A percentile compares a stretch with the other conserved stretches of the same genome.
phyloP scores from a whole-genome alignment of 2,329 filamentous ascomycete genomes.

The Epichloe sibirici region DNA sequence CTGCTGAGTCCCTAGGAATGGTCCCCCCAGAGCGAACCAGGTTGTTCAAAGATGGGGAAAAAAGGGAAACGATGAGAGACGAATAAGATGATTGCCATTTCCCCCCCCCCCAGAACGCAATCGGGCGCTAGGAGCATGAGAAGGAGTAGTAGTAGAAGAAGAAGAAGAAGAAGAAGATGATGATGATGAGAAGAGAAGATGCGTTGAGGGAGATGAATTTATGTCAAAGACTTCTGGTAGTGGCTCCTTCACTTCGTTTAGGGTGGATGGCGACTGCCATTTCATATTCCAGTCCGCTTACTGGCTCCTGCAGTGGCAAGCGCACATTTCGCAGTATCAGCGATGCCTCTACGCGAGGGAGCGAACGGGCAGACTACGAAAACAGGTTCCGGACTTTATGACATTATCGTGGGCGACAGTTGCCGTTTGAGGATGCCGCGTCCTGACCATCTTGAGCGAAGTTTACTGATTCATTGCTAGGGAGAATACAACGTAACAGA shows the following conservation, averaged over 20 bases:
- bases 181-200: background rate
- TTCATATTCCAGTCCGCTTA: no score
- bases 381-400: no score
- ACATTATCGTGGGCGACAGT: no score
- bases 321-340: background rate
- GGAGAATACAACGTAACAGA: no score
- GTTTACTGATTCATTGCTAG: no score
- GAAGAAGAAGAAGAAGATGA: no score
- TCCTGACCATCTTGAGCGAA: no score
- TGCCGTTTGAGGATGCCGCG: no score
- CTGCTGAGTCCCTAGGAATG: constrained; percentile 1
- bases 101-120: background rate
- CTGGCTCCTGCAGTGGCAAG: background rate
- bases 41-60: background rate
- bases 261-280: background rate
- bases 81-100: background rate
- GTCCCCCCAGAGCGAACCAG: background rate
- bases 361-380: background rate
- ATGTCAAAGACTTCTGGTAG: background rate
- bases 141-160: background rate
- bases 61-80: background rate
- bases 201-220: background rate
- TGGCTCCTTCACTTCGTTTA: background rate
- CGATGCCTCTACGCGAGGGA: background rate
- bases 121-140: background rate